Evolutionary conservation across 805 yeast genomes (phyloP).

Genomic region (Candida nemodendra): DNA sequence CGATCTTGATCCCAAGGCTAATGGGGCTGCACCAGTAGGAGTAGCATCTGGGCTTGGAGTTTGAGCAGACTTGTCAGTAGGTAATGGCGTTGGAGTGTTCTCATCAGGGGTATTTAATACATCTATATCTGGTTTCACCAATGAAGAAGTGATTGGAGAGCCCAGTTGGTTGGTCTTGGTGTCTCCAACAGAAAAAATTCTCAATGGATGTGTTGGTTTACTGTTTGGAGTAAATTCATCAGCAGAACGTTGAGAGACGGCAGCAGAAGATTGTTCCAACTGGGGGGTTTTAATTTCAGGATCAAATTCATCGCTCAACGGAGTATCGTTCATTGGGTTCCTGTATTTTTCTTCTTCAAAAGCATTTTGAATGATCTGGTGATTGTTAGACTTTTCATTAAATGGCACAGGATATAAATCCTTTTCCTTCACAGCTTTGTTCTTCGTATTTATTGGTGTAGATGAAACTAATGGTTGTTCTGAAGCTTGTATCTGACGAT

Average conservation of each 20-base stretch:
- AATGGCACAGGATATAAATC: not conserved
- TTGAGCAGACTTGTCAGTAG: not conserved
- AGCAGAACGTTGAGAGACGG: not conserved
- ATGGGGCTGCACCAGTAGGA: not conserved
- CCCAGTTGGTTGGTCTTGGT: slow-evolving; percentile 11
- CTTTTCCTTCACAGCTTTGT: not conserved
- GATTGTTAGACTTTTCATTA: not conserved
- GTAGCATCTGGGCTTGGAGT: not conserved
- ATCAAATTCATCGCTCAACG: slow-evolving; percentile 11
- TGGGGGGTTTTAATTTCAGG: slow-evolving; percentile 7
- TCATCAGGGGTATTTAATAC: not conserved
- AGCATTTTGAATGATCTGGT: not conserved
- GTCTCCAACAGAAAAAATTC: slow-evolving; percentile 11
- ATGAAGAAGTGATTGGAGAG: slow-evolving; percentile 14
- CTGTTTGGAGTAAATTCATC: slow-evolving; percentile 15
- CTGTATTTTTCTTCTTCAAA: slow-evolving; percentile 4
- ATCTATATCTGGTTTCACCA: not conserved
- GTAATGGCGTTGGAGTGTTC: not conserved
- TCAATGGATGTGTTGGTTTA: slow-evolving; percentile 17
- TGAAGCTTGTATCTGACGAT: too few relatives aligned
- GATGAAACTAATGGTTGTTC: slow-evolving; percentile 11
- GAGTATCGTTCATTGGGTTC: slow-evolving; percentile 20
- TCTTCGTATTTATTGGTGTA: slow-evolving; percentile 9
- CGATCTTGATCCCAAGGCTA: not conserved
- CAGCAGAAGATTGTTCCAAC: too few relatives aligned